A percentile compares a stretch with the other conserved stretches of the same genome.
These are phyloP conservation scores for Escovopsis sp. DNA, from an alignment of 2,329 filamentous ascomycete species.

Conservation along the genomic window DNA sequence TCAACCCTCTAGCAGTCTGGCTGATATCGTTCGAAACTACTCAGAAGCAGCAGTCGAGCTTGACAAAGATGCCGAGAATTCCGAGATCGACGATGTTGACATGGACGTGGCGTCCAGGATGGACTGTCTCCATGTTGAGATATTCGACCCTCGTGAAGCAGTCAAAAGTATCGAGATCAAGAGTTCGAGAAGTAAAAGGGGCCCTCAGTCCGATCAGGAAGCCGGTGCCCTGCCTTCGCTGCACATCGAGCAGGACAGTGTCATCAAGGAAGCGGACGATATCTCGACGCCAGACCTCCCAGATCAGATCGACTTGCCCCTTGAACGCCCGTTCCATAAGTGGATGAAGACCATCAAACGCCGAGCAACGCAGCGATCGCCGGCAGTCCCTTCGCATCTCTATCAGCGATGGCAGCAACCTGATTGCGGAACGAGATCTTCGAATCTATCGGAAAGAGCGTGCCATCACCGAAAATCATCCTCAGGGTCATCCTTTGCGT, in stretches of 20 bases:
- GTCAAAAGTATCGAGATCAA: constrained; percentile 22
- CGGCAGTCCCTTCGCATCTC: background rate
- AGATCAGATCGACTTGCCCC: constrained; percentile 5
- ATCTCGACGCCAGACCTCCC: constrained; percentile 3
- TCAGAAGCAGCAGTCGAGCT: constrained; percentile 15
- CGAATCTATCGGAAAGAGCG: constrained; percentile 3
- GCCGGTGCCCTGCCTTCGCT: constrained; percentile 11
- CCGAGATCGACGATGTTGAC: constrained; percentile 18
- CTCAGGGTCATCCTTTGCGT: constrained; percentile 62
- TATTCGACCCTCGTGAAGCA: constrained; percentile 20
- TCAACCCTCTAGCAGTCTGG: constrained; percentile 4
- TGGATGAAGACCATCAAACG: constrained; percentile 60
- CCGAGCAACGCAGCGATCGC: constrained; percentile 30
- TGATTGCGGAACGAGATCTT: background rate
- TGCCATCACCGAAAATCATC: constrained; percentile 41
- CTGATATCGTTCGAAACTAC: constrained; percentile 3
- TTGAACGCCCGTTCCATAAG: constrained; percentile 43
- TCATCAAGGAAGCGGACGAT: background rate
- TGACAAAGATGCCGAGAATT: constrained; percentile 15
- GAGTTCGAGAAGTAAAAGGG: constrained; percentile 1
- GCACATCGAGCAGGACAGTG: constrained; percentile 10
- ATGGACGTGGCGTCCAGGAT: constrained; percentile 11
- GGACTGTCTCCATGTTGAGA: constrained; percentile 13
- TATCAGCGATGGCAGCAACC: background rate
- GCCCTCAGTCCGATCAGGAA: background rate